Percentiles rank a stretch among this genome's conserved stretches.
Conservation (phyloP, 2,329 filamentous ascomycete genomes). For the Colletotrichum liriopes region DNA sequence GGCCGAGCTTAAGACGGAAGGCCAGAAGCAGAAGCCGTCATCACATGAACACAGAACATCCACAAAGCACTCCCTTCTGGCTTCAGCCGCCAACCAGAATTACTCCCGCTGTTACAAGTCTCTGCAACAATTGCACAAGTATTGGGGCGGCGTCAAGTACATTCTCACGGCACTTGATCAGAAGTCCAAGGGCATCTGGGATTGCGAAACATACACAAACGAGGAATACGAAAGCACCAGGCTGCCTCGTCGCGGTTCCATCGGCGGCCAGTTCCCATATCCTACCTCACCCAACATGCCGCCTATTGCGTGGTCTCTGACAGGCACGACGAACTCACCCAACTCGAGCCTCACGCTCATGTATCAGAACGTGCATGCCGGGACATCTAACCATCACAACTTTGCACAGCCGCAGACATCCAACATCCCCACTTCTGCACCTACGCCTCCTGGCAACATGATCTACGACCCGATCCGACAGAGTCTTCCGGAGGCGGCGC, state of each 20-base stretch:
- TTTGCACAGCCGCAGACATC: slow-evolving; percentile 32
- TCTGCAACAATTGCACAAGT: slow-evolving; percentile 83
- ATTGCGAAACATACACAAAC: slow-evolving; percentile 76
- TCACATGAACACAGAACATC: slow-evolving; percentile 57
- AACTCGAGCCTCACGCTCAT: slow-evolving; percentile 87
- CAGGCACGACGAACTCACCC: slow-evolving; percentile 88
- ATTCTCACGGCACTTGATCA: slow-evolving; percentile 90
- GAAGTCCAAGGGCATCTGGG: slow-evolving; percentile 88
- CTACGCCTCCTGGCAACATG: slow-evolving; percentile 71
- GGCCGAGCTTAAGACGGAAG: slow-evolving; percentile 46
- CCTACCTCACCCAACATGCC: slow-evolving; percentile 66
- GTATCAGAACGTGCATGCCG: slow-evolving; percentile 73
- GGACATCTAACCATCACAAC: slow-evolving; percentile 40
- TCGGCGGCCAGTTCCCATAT: slow-evolving; percentile 58
- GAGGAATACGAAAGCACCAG: slow-evolving; percentile 86
- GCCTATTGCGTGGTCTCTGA: slow-evolving; percentile 87
- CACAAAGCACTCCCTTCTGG: slow-evolving; percentile 81
- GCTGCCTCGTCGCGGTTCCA: slow-evolving; percentile 57
- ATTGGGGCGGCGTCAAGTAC: slow-evolving; percentile 91
- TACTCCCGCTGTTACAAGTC: slow-evolving; percentile 91
- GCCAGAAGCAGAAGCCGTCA: slow-evolving; percentile 34
- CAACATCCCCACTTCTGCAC: slow-evolving; percentile 52
- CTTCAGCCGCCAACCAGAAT: slow-evolving; percentile 87
- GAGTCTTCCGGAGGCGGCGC: slow-evolving; percentile 63
- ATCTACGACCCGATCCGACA: slow-evolving; percentile 73